Evolutionary conservation across 2,329 filamentous ascomycete genomes (phyloP), one percentile per base, ranked within the genome.

Genomic region (Lachnellula suecica): DNA sequence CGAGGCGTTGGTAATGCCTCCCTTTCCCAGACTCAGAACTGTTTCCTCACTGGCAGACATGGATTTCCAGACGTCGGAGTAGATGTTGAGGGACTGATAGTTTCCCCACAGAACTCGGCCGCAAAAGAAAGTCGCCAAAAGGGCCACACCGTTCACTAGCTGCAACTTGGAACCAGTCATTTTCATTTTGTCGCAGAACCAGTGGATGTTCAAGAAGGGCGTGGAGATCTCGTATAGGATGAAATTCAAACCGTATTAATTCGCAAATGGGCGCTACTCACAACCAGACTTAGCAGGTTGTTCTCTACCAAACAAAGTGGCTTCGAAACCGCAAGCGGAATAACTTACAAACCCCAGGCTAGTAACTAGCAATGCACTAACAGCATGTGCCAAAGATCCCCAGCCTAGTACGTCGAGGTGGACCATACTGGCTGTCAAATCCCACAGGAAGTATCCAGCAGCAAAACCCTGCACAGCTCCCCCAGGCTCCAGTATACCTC

Each of bases 161-260:
- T 94, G 89, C 22, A 82, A 70, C 53, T 76, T 78, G 22, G 85
- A 83, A 25, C 89, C 89, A 0, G 89, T 93, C 77, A 90, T 83
- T 63, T 82, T 79, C 52, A 92, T 73, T 73, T 94, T 93, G 71
- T 93, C 89, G 72, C 87, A 88, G 73, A 94, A 93, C 89, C 89
- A 94, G 74, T 94, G 89, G 63, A 93, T 80, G 67, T 94, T 94
- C 54, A 93, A 79, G 68, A 93, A 91, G 7, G 89, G 89, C 2
- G 86, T 88, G 15, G 88, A 91, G 23, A 94, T 79, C 70, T 94
- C 89, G 79, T 91, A 93, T 47, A 94, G 83, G 64, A 93, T 88
- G 71, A 94, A 94, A 55, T 83, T 81, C 47, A 80, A 79, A 51
- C 82, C 87, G 70, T 93, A 94, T 74, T 85, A 91, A 73, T 92